Base-by-base conservation (phyloP, 2,329 filamentous ascomycete species). In the Colletotrichum sp. region DNA sequence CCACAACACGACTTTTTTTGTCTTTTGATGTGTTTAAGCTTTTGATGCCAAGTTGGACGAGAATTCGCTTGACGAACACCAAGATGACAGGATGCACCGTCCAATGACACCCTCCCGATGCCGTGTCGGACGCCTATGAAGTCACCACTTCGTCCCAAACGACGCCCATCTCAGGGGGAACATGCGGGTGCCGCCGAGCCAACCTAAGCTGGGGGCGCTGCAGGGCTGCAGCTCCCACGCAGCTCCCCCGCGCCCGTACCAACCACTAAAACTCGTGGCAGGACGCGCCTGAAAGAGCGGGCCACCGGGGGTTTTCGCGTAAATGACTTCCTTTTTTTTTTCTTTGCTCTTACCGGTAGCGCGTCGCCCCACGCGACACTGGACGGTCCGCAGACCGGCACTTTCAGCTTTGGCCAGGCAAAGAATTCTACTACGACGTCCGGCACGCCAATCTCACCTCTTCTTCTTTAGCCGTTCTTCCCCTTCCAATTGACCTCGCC, bases 181-280 rank as follows among this genome's bases (percentile, higher is more conserved):
- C 16, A 49, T n/a, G 30, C 49, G 30, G 59, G 21, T 26, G 26
- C 57, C n/a, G 49, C 73, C 57, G 64, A 73, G 64, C 34, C 16
- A n/a, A 21, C 44, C 44, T 52, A 60, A 36, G 39, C 69, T 21
- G 13, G 63, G 70, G 73, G 32, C 71, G 24, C 59, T 39, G 44
- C 70, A 76, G 70, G 70, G 74, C 70, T 69, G 70, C 59, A 75
- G 73, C 73, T 75, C 52, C 68, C 39, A 68, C 39, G 44, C 49
- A 59, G 64, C 57, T 65, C 59, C 70, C 64, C 49, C 30, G 59
- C 59, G 57, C 39, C 44, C 64, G 34, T 9, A 64, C 28, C 44
- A 69, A 49, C 64, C 70, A 76, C 73, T 73, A 49, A 69, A 73
- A 68, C 39, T 21, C 15, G 44, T 21, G 36, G 36, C 63, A 52